Evolutionary conservation across 129 eudicot species (phyloP), one percentile per base, ranked within the genome.

Genomic region (Dittrichia graveolens): DNA sequence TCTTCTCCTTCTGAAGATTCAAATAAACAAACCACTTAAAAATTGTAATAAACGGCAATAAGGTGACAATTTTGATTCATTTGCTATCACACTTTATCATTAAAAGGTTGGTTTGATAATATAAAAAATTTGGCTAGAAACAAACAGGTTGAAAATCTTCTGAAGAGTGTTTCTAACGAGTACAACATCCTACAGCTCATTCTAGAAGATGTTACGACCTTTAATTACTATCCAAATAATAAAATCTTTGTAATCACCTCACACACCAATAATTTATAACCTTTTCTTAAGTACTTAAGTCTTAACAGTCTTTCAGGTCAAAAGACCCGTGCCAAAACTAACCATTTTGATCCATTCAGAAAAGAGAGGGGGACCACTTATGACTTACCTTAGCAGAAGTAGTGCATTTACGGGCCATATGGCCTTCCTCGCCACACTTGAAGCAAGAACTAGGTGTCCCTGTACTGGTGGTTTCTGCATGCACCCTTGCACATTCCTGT

Each of bases 401-500:
- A 31, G 87, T 56, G 83, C 98, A 93, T 88, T 87, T 92, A 50
- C 95, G 95, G 16, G 92, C 90, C 71, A 88, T 80, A 77, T 91
- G 97, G 31, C 97, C 97, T 73, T 58, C 88, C 69, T 75, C 83
- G 4, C 97, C 97, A 75, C 97, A 91, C 65, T 78, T 91, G 76
- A 76, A 88, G 80, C 97, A 91, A 5, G 84, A 84, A 80, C 78
- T 84, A 60, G 73, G 79, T 50, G 87, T 69, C 59, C 68, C 95
- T 4, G 43, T 66, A 65, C 75, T 81, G 58, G 77, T 65, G 48
- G 87, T 67, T 75, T 86, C 92, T 55, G 85, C 75, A 53, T 54
- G 75, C 35, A 69, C 78, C 18, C 88, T 74, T 61, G 73, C 62
- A 80, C 92, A 87, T 49, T 87, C 90, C 96, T 90, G 87, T 31